These are phyloP conservation scores for Annona squamosa DNA, from an alignment of 164 flowering plant genomes.

Conservation along the genomic window DNA sequence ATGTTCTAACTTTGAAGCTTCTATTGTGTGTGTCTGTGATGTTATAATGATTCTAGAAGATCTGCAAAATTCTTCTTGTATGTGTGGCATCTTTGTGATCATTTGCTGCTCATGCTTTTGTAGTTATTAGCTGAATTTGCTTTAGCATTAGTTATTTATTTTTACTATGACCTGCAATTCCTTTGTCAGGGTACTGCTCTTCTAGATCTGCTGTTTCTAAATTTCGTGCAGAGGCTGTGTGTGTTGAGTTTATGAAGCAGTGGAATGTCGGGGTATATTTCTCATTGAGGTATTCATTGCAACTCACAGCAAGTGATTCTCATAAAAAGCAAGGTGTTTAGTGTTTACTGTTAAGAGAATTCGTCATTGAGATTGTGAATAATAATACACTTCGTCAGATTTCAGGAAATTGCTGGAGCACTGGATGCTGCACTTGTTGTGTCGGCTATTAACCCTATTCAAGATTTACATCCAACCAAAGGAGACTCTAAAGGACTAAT, in stretches of 20 bases:
- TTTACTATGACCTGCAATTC: slow-evolving; percentile 22
- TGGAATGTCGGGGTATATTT: slow-evolving; percentile 97
- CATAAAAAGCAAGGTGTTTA: neutral
- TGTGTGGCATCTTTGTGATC: too few species aligned
- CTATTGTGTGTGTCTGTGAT: neutral
- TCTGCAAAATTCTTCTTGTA: neutral
- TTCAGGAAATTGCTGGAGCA: slow-evolving; percentile 94
- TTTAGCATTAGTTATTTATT: slow-evolving; percentile 10
- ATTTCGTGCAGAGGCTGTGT: slow-evolving; percentile 71
- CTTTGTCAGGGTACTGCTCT: slow-evolving; percentile 78
- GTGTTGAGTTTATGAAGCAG: slow-evolving; percentile 80
- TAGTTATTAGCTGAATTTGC: neutral
- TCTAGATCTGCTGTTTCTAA: slow-evolving; percentile 76
- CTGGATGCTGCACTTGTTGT: slow-evolving; percentile 64
- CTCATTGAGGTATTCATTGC: slow-evolving; percentile 62
- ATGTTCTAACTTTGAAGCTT: neutral
- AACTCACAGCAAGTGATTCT: neutral
- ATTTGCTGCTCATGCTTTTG: neutral
- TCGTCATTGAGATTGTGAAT: slow-evolving; percentile 5
- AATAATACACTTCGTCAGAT: slow-evolving; percentile 35
- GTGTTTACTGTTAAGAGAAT: neutral
- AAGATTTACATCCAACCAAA: slow-evolving; percentile 27
- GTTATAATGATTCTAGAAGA: neutral
- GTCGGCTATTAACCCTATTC: slow-evolving; percentile 46
- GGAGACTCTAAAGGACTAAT: slow-evolving; percentile 34